These are phyloP conservation scores for Trichoderma sp. DNA, from an alignment of 2,329 filamentous ascomycete species.

Conservation along the genomic window DNA sequence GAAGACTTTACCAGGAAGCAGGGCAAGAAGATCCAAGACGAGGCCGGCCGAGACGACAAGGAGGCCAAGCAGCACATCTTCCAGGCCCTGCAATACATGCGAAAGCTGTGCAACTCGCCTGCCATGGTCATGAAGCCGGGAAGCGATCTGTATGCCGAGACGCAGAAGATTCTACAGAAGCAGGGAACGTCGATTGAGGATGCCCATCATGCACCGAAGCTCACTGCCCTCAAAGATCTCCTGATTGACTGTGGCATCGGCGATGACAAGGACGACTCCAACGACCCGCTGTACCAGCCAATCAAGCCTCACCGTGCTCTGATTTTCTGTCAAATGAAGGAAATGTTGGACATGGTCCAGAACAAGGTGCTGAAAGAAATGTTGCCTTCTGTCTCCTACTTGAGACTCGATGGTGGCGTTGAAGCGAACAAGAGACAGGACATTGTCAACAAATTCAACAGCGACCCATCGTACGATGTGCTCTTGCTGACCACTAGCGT, in stretches of 20 bases:
- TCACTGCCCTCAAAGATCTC: constrained; percentile 84
- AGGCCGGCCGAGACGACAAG: constrained; percentile 82
- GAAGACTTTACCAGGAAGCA: constrained; percentile 96
- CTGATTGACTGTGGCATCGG: constrained; percentile 99
- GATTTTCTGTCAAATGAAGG: constrained; percentile 99
- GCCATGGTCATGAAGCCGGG: constrained; percentile 94
- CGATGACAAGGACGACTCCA: constrained; percentile 63
- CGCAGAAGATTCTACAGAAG: constrained; percentile 75
- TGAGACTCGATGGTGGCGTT: constrained; percentile 91
- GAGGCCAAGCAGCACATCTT: constrained; percentile 98
- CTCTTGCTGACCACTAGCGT: constrained; percentile 93
- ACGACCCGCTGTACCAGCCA: constrained; percentile 68
- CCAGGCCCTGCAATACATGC: constrained; percentile 99
- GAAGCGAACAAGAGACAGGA: constrained; percentile 93
- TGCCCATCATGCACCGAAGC: constrained; percentile 84
- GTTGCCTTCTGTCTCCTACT: constrained; percentile 88
- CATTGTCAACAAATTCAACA: constrained; percentile 99
- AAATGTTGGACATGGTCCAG: constrained; percentile 99
- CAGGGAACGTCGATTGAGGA: constrained; percentile 84
- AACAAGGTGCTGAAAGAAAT: constrained; percentile 87
- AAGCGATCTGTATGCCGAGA: constrained; percentile 86
- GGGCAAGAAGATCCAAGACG: constrained; percentile 80
- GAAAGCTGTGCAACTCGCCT: constrained; percentile 97
- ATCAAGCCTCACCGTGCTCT: constrained; percentile 95
- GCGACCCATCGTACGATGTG: constrained; percentile 94